Conservation (phyloP, 148 eudicot genomes). For the Fagopyrum tataricum region DNA sequence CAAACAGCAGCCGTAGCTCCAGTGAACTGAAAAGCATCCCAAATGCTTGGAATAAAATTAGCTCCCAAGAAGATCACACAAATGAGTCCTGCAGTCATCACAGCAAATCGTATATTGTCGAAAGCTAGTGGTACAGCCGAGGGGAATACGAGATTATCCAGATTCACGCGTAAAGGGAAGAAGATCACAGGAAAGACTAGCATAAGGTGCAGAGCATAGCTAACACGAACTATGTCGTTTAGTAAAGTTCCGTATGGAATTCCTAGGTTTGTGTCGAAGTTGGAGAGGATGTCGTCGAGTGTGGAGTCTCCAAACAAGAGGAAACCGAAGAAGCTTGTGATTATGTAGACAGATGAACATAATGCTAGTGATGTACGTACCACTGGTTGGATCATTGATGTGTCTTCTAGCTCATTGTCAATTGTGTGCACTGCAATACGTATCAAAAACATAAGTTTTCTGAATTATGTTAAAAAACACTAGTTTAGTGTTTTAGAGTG, state of each 20-base stretch:
- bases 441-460: not conserved
- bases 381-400: constrained; percentile 55
- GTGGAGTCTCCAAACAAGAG: constrained; percentile 65
- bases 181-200: constrained; percentile 80
- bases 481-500: no score
- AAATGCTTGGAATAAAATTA: constrained; percentile 15
- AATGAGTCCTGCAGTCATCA: constrained; percentile 6
- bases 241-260: constrained; percentile 56
- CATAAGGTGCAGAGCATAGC: constrained; percentile 76
- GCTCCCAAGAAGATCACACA: constrained; percentile 12
- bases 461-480: not conserved
- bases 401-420: constrained; percentile 70
- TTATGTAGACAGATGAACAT: constrained; percentile 52
- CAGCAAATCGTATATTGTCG: constrained; percentile 8
- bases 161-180: constrained; percentile 69
- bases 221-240: constrained; percentile 58
- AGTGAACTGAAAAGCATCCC: constrained; percentile 19
- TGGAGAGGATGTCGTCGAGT: constrained; percentile 71
- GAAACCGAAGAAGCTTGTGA: constrained; percentile 72
- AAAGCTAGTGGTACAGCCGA: constrained; percentile 24
- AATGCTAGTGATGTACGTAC: constrained; percentile 48
- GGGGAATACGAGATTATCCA: constrained; percentile 69
- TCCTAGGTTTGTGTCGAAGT: constrained; percentile 77
- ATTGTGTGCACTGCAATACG: constrained; percentile 63
- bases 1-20: constrained; percentile 14